Evolutionary conservation across 1,284 basidiomycete genomes (phyloP), one percentile per base, ranked within the genome.

Genomic region (Papiliotrema laurentii): DNA sequence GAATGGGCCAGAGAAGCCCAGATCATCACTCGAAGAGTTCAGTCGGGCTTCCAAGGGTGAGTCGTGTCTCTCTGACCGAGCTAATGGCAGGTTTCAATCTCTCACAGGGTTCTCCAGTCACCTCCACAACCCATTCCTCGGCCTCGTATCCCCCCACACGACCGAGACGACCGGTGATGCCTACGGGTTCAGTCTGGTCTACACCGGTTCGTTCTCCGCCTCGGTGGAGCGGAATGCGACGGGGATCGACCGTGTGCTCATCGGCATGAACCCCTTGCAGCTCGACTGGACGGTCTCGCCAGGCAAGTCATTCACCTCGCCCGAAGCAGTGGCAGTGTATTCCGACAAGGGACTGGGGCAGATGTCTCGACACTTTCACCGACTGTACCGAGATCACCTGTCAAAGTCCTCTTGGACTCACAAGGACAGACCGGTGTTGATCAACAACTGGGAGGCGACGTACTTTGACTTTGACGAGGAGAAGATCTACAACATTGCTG

Each of bases 371-470:
- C 26, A 21, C 11, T 50, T 59, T 35, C 67, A 69, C 51, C 18
- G 43, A 14, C 51, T 69, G 16, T 66, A 57, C 49, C 54, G 61
- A 21, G 22, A 61, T 21, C 60, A 68, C 51, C 53, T 69, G 14
- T 55, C 49, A 14, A 43, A 50, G n/a, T 49, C 46, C 9, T 22
- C 31, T 22, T 66, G 50, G 51, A 57, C 56, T 2, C 38, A 50
- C 19, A 46, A 50, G 19, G 42, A 49, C 9, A 55, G 67, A 43
- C 67, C 67, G 0, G 47, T 46, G 5, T 46, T 69, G 40, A 47
- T 65, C 46, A 69, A 69, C 47, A 66, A 65, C 43, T 69, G 67
- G 67, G 67, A 69, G 51, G 66, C 58, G 28, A 64, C 64, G 18
- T 68, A 65, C 45, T 68, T 69, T 38, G 60, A 64, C 49, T 56